Evolutionary conservation across 1,284 basidiomycete genomes (phyloP).

Genomic region (Ganoderma sinense): DNA sequence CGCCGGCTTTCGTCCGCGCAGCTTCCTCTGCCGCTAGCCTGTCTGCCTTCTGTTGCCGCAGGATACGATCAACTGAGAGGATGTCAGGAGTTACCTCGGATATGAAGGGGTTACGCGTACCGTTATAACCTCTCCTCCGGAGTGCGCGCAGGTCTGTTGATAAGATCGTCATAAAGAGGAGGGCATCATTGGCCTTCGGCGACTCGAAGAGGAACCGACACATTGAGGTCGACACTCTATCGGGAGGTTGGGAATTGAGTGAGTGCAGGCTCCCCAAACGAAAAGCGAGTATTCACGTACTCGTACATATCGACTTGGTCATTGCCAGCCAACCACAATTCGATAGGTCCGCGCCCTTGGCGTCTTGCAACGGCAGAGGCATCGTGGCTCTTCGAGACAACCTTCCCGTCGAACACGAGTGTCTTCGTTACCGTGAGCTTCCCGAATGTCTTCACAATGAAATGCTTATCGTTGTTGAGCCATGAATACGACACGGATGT

Average conservation of each 20-base stretch:
- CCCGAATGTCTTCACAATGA: conserved; percentile 72
- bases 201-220: conserved; percentile 80
- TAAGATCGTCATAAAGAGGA: conserved; percentile 93
- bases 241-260: not conserved
- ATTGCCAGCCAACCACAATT: conserved; percentile 79
- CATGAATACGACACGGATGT: conserved; percentile 77
- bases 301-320: conserved; percentile 92
- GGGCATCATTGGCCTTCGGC: conserved; percentile 81
- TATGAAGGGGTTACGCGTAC: conserved; percentile 42
- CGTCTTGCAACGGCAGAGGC: conserved; percentile 80
- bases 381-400: conserved; percentile 63
- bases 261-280: not conserved
- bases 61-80: conserved; percentile 84
- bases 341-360: conserved; percentile 65
- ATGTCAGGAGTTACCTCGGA: not conserved
- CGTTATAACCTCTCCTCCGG: conserved; percentile 87
- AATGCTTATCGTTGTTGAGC: conserved; percentile 77
- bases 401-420: conserved; percentile 58
- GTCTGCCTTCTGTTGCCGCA: conserved; percentile 85
- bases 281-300: conserved; percentile 54
- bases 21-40: conserved; percentile 66
- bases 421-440: conserved; percentile 70
- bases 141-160: conserved; percentile 89
- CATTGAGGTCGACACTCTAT: conserved; percentile 81
- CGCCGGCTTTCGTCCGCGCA: conserved; percentile 30